Percentiles rank a stretch among this genome's conserved stretches.
phyloP scores from a whole-genome alignment of 2,329 filamentous ascomycete species.

The Arthrobotrys entomopaga region DNA sequence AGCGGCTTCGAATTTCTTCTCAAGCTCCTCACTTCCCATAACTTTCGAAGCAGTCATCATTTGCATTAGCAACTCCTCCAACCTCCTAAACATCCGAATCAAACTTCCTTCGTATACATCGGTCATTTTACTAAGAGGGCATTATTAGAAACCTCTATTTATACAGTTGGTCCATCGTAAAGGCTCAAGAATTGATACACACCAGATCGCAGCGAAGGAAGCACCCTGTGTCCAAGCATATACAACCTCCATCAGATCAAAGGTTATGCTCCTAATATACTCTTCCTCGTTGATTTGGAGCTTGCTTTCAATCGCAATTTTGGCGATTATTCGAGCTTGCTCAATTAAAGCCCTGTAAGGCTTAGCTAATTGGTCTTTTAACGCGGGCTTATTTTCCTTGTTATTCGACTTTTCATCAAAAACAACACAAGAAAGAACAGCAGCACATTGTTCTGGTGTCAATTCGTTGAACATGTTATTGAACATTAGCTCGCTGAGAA shows the following conservation, averaged over 20 bases:
- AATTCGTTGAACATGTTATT: constrained; percentile 98
- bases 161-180: too few species aligned
- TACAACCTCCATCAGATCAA: constrained; percentile 96
- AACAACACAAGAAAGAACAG: constrained; percentile 91
- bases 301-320: constrained; percentile 94
- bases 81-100: constrained; percentile 92
- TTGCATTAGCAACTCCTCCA: constrained; percentile 93
- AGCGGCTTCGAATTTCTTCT: constrained; percentile 88
- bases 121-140: constrained; percentile 86
- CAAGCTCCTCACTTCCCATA: constrained; percentile 95
- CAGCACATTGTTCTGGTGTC: constrained; percentile 84
- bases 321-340: constrained; percentile 87
- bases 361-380: constrained; percentile 86
- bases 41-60: constrained; percentile 96
- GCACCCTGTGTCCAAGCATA: constrained; percentile 89
- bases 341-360: constrained; percentile 86
- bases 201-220: constrained; percentile 95
- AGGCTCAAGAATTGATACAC: constrained; percentile 1
- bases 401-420: constrained; percentile 91
- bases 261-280: constrained; percentile 88
- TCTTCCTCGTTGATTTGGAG: constrained; percentile 87
- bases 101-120: constrained; percentile 96
- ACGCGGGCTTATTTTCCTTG: constrained; percentile 67
- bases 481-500: constrained; percentile 92
- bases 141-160: constrained; percentile 33